Base-by-base conservation (phyloP, 2,329 filamentous ascomycete species). In the Leptographium lundbergii region DNA sequence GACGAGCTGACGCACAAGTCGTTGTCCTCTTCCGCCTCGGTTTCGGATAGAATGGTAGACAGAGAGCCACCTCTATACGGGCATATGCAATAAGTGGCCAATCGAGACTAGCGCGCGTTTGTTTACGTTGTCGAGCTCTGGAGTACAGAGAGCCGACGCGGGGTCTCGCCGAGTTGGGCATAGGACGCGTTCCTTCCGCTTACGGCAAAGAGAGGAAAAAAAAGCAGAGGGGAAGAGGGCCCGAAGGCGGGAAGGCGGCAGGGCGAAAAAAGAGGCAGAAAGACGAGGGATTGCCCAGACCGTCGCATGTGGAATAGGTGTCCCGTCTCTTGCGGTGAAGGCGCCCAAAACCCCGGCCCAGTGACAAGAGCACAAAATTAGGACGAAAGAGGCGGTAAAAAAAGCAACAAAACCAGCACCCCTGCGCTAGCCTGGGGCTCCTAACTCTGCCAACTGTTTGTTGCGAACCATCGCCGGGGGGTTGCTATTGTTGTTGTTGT, bases 101-200 rank as follows among this genome's bases (percentile, higher is more conserved):
- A 32, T 32, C 17, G 19, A 19, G 27, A 9, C 19, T 47, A 47
- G 56, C 47, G 56, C 25, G 17, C 22, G 48, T 51, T 59, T 63
- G 60, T 63, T 61, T 63, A 63, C 61, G 60, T 60, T 57, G 27
- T 32, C 53, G 55, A 17, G 50, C 50, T 52, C 48, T 19, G 50
- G 24, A 29, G 54, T 45, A 42, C 11, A 60, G 57, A 39, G 57
- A 59, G 54, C 27, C 34, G 34, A 60, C 59, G 59, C 59, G 59
- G 59, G 59, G 59, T 54, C 34, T 25, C 32, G 48, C 11, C 22
- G 27, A 10, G n/a, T 17, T n/a, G 19, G 29, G 11, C 48, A 24
- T 54, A 32, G 27, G 58, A 60, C 59, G 61, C 61, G 61, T 47
- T 55, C 58, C 55, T 62, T 57, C 54, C 53, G 6, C 50, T 52